phyloP scores from a whole-genome alignment of 2,329 filamentous ascomycete genomes.

The Cytospora paraplurivora region DNA sequence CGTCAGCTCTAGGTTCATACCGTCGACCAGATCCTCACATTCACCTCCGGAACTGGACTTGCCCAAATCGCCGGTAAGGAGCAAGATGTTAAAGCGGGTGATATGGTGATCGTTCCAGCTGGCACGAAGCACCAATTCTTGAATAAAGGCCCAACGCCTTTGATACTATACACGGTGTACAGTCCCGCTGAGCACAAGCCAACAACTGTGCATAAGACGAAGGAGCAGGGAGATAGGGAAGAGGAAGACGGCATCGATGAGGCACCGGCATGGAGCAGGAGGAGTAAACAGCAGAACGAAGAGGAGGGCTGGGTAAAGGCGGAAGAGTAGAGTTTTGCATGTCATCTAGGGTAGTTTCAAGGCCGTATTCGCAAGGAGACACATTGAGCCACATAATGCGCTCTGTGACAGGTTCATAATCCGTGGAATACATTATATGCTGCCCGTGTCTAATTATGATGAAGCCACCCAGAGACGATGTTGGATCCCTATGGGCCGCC shows the following conservation, averaged over 20 bases:
- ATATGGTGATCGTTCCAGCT: slow-evolving; percentile 55
- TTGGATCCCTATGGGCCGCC: too few relatives aligned
- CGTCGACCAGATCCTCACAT: slow-evolving; percentile 66
- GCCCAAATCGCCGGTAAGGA: slow-evolving; percentile 62
- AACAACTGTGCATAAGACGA: slow-evolving; percentile 61
- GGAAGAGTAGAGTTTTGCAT: background rate
- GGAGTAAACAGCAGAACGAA: slow-evolving; percentile 57
- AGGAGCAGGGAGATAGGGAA: slow-evolving; percentile 63
- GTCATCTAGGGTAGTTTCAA: background rate
- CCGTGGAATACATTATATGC: too few relatives aligned
- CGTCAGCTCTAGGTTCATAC: slow-evolving; percentile 47
- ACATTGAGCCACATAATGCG: too few relatives aligned
- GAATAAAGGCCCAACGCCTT: slow-evolving; percentile 59
- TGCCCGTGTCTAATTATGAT: too few relatives aligned
- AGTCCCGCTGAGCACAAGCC: slow-evolving; percentile 63
- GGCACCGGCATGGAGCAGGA: slow-evolving; percentile 60
- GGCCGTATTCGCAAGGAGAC: too few relatives aligned
- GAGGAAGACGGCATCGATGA: slow-evolving; percentile 64
- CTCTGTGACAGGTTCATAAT: too few relatives aligned
- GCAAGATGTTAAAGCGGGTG: slow-evolving; percentile 47
- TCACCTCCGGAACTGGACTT: slow-evolving; percentile 60
- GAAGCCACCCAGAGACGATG: too few relatives aligned
- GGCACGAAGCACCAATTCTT: slow-evolving; percentile 68
- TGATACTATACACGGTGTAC: slow-evolving; percentile 66
- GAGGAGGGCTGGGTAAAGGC: slow-evolving; percentile 50